A percentile compares a stretch with the other conserved stretches of the same genome.
Conservation (phyloP, 495 filamentous ascomycete genomes). For the Pyronema omphalodes region DNA sequence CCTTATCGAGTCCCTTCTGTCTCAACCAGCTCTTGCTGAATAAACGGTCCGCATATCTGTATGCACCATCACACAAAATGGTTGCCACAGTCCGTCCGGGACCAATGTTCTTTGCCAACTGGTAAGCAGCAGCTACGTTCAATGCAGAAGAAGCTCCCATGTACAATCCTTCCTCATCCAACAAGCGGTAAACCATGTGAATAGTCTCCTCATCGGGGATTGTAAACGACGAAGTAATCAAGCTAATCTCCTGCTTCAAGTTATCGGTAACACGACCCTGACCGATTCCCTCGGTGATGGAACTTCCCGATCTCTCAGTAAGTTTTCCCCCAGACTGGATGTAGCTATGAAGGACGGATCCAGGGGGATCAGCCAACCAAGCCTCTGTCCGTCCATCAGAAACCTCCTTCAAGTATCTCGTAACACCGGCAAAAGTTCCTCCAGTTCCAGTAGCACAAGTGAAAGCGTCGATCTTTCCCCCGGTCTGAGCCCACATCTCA, state of each 20-base stretch:
- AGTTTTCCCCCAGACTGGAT: conserved; percentile 71
- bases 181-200: conserved; percentile 91
- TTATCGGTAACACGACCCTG: conserved; percentile 96
- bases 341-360: conserved; percentile 80
- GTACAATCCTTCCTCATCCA: conserved; percentile 93
- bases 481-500: conserved; percentile 92
- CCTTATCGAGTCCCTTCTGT: conserved; percentile 59
- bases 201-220: conserved; percentile 87
- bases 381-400: conserved; percentile 68
- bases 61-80: conserved; percentile 84
- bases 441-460: conserved; percentile 88
- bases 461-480: conserved; percentile 75
- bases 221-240: conserved; percentile 70
- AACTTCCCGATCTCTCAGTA: conserved; percentile 60
- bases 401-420: conserved; percentile 70
- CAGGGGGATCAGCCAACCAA: conserved; percentile 85
- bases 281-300: conserved; percentile 94
- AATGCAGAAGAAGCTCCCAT: conserved; percentile 83
- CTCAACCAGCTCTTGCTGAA: conserved; percentile 81
- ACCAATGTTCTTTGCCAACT: conserved; percentile 79
- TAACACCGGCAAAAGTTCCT: conserved; percentile 78
- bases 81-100: conserved; percentile 85
- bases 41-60: conserved; percentile 82
- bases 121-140: conserved; percentile 89
- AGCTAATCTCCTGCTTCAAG: conserved; percentile 60